A percentile compares a stretch with the other conserved stretches of the same genome.
Evolutionary conservation across 2,329 filamentous ascomycete species (phyloP).

Genomic region (Mycogone perniciosa): DNA sequence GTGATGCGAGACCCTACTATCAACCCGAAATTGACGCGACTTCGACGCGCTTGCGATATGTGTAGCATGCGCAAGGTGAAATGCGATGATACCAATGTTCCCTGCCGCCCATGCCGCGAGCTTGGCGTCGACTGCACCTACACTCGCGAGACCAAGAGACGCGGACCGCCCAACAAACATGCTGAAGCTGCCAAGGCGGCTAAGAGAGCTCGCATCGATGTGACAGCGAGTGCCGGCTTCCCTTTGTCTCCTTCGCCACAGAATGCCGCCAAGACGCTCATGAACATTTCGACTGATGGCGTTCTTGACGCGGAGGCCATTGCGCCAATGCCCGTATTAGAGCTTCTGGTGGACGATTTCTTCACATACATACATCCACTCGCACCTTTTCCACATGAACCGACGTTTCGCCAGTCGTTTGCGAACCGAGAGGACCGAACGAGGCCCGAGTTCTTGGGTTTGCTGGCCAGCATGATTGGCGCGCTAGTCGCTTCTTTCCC

Average conservation of each 20-base stretch:
- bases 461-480: constrained; percentile 70
- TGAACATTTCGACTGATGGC: constrained; percentile 36
- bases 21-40: constrained; percentile 47
- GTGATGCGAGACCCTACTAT: constrained; percentile 35
- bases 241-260: constrained; percentile 37
- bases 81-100: constrained; percentile 51
- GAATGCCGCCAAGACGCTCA: constrained; percentile 42
- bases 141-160: constrained; percentile 50
- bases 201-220: constrained; percentile 39
- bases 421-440: constrained; percentile 59
- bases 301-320: constrained; percentile 61
- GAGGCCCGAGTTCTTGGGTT: constrained; percentile 60
- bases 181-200: constrained; percentile 49
- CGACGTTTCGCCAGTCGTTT: constrained; percentile 66
- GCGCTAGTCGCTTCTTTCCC: constrained; percentile 71
- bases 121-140: constrained; percentile 54
- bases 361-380: constrained; percentile 77
- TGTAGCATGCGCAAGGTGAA: constrained; percentile 58
- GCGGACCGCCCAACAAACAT: constrained; percentile 54
- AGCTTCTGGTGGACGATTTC: constrained; percentile 71
- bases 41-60: constrained; percentile 55
- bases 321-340: constrained; percentile 60
- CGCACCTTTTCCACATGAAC: constrained; percentile 71
- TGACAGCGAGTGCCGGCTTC: constrained; percentile 16
- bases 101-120: constrained; percentile 50